Base-by-base conservation (phyloP, 1,284 basidiomycete genomes). In the Pseudozyma thailandica region DNA sequence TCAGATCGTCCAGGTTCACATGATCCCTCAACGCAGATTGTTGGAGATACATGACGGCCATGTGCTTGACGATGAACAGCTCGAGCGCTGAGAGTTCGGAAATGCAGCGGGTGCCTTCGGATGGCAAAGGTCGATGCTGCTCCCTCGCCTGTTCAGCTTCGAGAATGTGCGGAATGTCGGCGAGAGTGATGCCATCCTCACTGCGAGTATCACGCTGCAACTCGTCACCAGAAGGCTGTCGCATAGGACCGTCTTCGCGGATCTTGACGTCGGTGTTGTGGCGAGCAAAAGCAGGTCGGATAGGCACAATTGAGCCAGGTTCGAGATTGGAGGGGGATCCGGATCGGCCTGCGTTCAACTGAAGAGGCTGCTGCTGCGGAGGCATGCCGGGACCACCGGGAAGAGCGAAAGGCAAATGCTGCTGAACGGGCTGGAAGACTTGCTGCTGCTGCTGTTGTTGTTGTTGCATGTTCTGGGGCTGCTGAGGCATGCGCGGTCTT, bases 161-260 rank as follows among this genome's bases (percentile, higher is more conserved):
- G 84, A 95, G 89, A 6, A 97, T 85, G 78, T 94, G 91, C 7
- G 95, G 93, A 63, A 98, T 92, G 84, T 99, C 96, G n/a, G 92
- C 93, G 10, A 99, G 87, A 0, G 95, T 97, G 77, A 98, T 90
- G 5, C 90, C 90, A 61, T 94, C 92, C 56, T 94, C 92, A 50
- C 85, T 84, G 54, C 77, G 61, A 12, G 60, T 52, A n/a, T 66
- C 50, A 20, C 53, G 60, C 31, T 61, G 59, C 50, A 62, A 41
- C 30, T 78, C 75, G 43, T 79, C 77, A n/a, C 76, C 77, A 10
- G 77, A 76, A 12, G 69, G 68, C 53, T 74, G 72, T 15, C 75
- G 71, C 39, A 72, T 50, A 8, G 76, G 75, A 2, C 76, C 74
- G 28, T 95, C 93, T 75, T 93, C 92, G 43, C 94, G 88, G 70